A percentile compares a stretch with the other conserved stretches of the same genome.
Evolutionary conservation across 257 asterid species (phyloP).

Genomic region (Paulownia fortunei): DNA sequence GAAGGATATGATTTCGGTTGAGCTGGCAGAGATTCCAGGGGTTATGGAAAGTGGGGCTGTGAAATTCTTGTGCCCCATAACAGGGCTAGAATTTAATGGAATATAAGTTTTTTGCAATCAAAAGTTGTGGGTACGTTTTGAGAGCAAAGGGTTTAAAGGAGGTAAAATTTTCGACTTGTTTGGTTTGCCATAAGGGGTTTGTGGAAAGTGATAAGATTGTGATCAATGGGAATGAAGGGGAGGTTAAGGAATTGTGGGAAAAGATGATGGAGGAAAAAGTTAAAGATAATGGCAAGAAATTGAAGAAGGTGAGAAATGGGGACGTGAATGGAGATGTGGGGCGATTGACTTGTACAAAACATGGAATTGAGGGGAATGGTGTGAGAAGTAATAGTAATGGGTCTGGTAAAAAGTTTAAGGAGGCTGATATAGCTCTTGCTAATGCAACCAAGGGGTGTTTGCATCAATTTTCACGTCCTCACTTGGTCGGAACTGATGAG

Average conservation of each 20-base stretch:
- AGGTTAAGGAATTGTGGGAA: slow-evolving; percentile 72
- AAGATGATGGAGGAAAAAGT: slow-evolving; percentile 67
- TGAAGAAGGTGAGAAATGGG: slow-evolving; percentile 62
- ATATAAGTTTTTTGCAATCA: slow-evolving; percentile 68
- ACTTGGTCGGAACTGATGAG: slow-evolving; percentile 80
- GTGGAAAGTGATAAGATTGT: slow-evolving; percentile 72
- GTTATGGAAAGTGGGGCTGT: slow-evolving; percentile 40
- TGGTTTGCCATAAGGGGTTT: slow-evolving; percentile 80
- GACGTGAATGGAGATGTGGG: too few species aligned
- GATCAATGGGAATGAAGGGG: slow-evolving; percentile 88
- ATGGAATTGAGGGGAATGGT: slow-evolving; percentile 53
- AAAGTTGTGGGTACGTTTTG: slow-evolving; percentile 79
- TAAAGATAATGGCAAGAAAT: slow-evolving; percentile 60
- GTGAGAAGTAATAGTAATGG: slow-evolving; percentile 47
- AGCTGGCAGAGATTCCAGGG: slow-evolving; percentile 59
- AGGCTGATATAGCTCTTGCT: slow-evolving; percentile 62
- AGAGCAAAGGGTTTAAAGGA: slow-evolving; percentile 92
- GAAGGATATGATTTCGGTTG: slow-evolving; percentile 91
- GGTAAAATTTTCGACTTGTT: slow-evolving; percentile 75
- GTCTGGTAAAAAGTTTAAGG: slow-evolving; percentile 64
- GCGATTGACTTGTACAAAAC: slow-evolving; percentile 65
- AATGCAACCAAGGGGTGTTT: slow-evolving; percentile 75
- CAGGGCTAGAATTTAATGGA: slow-evolving; percentile 85
- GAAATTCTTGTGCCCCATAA: slow-evolving; percentile 78
- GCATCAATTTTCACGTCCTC: slow-evolving; percentile 91